Base-by-base conservation (phyloP, 257 asterid genomes). In the Solanum pimpinellifolium region DNA sequence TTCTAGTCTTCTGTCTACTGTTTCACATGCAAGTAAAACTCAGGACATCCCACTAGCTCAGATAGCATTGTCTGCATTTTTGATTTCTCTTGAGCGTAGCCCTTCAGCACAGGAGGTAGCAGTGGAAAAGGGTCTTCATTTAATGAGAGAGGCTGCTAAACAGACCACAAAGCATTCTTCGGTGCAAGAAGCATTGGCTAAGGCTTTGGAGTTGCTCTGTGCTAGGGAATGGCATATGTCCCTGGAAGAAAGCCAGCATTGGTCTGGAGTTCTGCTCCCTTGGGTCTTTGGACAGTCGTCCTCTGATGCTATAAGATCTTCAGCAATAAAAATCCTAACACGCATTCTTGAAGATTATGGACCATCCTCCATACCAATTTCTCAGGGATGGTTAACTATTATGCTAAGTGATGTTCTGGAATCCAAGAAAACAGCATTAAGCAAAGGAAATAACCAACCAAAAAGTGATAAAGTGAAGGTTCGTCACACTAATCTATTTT, bases 371-470 rank as follows among this genome's bases (percentile, higher is more conserved):
- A 60, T 97, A 73, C 95, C 97, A 37, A 96, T 96, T 86, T 96
- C 99, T 91, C 99, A 97, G 91, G 99, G 96, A 90, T 97, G 99
- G 99, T 91, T 97, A 89, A 93, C 97, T 87, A 84, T 97, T 85
- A 90, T 96, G 90, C 90, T 97, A 65, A 90, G 92, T 25, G 98
- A 97, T 88, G 86, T 93, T 88, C 92, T 97, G 83, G 93, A 88
- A 90, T 90, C 90, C 92, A 94, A 91, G 91, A 97, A 95, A 88
- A 90, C 89, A 59, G 86, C 92, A 68, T 91, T 93, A 89, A 39
- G 89, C 65, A 92, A 93, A 90, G 99, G 91, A 90, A 95, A 86
- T 87, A 89, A 88, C 78, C 94, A 91, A 92, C 92, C 92, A 84
- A 86, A 90, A 78, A 93, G 87, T 93, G 98, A 93, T 83, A 93